Evolutionary conservation across 768 basidiomycete genomes (phyloP), one percentile per base, ranked within the genome.

Genomic region (Leccinum rimulosum): DNA sequence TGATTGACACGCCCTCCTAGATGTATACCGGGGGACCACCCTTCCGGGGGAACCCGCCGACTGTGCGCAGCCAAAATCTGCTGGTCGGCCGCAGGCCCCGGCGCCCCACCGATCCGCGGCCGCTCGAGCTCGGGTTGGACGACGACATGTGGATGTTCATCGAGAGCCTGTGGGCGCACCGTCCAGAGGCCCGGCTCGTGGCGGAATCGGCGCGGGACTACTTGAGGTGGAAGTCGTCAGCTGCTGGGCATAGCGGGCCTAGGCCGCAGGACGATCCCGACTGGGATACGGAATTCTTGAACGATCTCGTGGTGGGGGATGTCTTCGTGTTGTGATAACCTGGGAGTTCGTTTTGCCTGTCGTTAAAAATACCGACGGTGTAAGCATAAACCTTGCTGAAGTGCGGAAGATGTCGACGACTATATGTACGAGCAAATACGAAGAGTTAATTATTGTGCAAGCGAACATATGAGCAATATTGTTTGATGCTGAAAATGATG

Each of bases 131-230:
- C 7, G 74, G 73, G 36, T 14, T 74, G 43, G 70, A 74, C 52
- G 66, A 70, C 49, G 62, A 67, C 31, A 62, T 73, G 56, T 76
- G 75, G 75, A 25, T 35, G 56, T 62, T 75, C 15, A 64, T 73
- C 27, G 57, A 64, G 52, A 58, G 52, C 17, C 67, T 75, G 1
- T 75, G 74, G 74, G 50, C 57, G 7, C 58, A 61, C 7, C 58
- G 64, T 17, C 73, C 75, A 4, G 60, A 67, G 6, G 57, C 60
- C 1, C 72, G 74, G 6, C 69, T 67, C 4, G 64, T 65, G 1
- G 68, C 72, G 6, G 57, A 50, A 49, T 65, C 70, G 30, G 63
- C 69, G 15, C 51, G 60, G 35, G 61, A 61, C 33, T 71, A 61
- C 51, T 45, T 71, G 61, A 51, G 53, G 30, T 60, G 53, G 53